Base-by-base conservation (phyloP, 2,329 filamentous ascomycete species). In the Eutypa lata region DNA sequence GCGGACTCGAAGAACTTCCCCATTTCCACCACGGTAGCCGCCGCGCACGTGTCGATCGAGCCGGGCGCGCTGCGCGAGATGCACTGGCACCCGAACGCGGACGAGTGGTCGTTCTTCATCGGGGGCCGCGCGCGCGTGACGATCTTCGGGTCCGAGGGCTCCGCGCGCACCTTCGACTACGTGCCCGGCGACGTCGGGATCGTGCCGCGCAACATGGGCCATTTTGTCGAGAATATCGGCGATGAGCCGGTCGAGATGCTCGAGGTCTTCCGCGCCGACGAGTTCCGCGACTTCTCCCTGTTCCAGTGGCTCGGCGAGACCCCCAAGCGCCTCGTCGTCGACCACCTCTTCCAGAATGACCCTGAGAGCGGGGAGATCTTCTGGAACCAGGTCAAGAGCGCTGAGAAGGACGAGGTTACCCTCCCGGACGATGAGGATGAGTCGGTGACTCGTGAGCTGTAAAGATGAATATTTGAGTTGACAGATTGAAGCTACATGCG, bases 31-130 rank as follows among this genome's bases (percentile, higher is more conserved):
- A 88, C 85, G 0, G 80, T 91, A 19, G 87, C 88, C 0, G 88
- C 88, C 1, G 89, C 87, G 1, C 80, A 91, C 62, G 80, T 89
- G 18, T 80, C 81, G 37, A 88, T 92, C 55, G 75, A 87, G 57
- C 88, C 88, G 0, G 87, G 87, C 14, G 87, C 86, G 0, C 75
- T 91, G 65, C 81, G 88, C 10, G 88, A 91, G 72, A 90, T 92
- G 78, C 89, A 92, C 73, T 92, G 89, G 89, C 89, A 92, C 65
- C 87, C 88, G 0, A 84, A 83, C 44, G 87, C 87, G 13, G 89
- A 91, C 63, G 88, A 91, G 68, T 92, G 88, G 88, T 88, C 84
- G 7, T 92, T 89, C 70, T 91, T 92, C 74, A 82, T 92, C 66
- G 72, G 73, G 24, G 89, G 89, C 0, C 82, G 83, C 40, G 89